Percentiles rank a stretch among this genome's conserved stretches.
Conservation (phyloP, 805 yeast genomes). For the Cyberlindnera americana region DNA sequence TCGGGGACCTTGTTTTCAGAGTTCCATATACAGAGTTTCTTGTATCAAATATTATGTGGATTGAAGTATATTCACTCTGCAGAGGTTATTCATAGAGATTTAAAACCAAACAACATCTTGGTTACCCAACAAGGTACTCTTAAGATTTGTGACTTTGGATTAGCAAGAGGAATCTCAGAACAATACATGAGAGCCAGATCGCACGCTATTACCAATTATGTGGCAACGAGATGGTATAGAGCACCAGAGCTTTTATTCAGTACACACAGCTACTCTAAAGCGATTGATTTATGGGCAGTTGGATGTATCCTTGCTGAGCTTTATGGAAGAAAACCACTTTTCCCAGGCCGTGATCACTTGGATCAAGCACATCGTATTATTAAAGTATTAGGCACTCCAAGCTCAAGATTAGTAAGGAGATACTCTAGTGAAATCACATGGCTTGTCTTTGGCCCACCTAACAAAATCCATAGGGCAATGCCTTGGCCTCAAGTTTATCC, state of each 20-base stretch:
- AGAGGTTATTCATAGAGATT: constrained; percentile 86
- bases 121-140: constrained; percentile 69
- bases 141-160: constrained; percentile 91
- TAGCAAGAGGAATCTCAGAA: constrained; percentile 70
- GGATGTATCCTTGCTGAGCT: constrained; percentile 90
- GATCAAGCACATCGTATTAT: constrained; percentile 71
- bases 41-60: constrained; percentile 83
- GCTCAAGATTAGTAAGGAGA: constrained; percentile 39
- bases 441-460: constrained; percentile 43
- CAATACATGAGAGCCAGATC: constrained; percentile 33
- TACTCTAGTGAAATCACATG: constrained; percentile 39
- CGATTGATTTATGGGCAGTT: constrained; percentile 89
- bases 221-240: constrained; percentile 93
- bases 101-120: constrained; percentile 87
- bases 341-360: constrained; percentile 67
- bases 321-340: constrained; percentile 74
- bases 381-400: constrained; percentile 70
- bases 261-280: constrained; percentile 53
- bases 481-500: constrained; percentile 60
- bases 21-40: constrained; percentile 70
- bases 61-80: constrained; percentile 88
- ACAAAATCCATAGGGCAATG: constrained; percentile 38
- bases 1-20: constrained; percentile 77
- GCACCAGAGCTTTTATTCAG: constrained; percentile 86
- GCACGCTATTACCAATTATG: constrained; percentile 69